These are phyloP conservation scores for Coemansia aciculifera DNA, from an alignment of 192 early-diverging fungal genomes.

Conservation along the genomic window DNA sequence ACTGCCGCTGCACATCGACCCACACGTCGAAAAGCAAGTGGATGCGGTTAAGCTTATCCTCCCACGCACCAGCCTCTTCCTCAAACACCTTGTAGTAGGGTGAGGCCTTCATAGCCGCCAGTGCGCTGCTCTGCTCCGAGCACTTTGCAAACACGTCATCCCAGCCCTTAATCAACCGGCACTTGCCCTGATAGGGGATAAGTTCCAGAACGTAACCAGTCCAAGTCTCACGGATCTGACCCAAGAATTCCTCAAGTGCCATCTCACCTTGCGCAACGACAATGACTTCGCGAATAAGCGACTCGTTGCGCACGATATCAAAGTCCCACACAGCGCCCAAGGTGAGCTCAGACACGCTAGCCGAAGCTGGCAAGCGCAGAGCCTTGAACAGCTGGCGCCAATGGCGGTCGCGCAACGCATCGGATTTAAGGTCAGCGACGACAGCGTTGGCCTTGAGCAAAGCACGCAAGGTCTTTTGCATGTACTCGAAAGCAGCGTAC, in stretches of 20 bases:
- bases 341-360: slow-evolving; percentile 77
- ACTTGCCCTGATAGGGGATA: slow-evolving; percentile 96
- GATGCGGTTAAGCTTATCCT: slow-evolving; percentile 95
- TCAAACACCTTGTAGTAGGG: slow-evolving; percentile 99
- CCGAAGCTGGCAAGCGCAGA: slow-evolving; percentile 70
- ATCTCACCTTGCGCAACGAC: slow-evolving; percentile 97
- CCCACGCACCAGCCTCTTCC: slow-evolving; percentile 92
- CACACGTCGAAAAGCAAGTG: slow-evolving; percentile 98
- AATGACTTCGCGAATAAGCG: slow-evolving; percentile 83
- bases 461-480: slow-evolving; percentile 80
- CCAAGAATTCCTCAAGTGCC: slow-evolving; percentile 98
- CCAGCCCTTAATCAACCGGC: slow-evolving; percentile 95
- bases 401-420: slow-evolving; percentile 94
- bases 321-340: slow-evolving; percentile 95
- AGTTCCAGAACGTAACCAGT: slow-evolving; percentile 89
- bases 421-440: slow-evolving; percentile 90
- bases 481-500: slow-evolving; percentile 95
- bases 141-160: slow-evolving; percentile 97
- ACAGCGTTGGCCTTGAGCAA: slow-evolving; percentile 80
- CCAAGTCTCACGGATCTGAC: slow-evolving; percentile 91
- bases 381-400: slow-evolving; percentile 93
- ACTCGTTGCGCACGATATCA: slow-evolving; percentile 86
- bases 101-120: slow-evolving; percentile 95
- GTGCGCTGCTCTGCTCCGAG: slow-evolving; percentile 91
- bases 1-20: slow-evolving; percentile 99